Evolutionary conservation across 805 yeast genomes (phyloP).

Genomic region (Jamesozyma rosinii): DNA sequence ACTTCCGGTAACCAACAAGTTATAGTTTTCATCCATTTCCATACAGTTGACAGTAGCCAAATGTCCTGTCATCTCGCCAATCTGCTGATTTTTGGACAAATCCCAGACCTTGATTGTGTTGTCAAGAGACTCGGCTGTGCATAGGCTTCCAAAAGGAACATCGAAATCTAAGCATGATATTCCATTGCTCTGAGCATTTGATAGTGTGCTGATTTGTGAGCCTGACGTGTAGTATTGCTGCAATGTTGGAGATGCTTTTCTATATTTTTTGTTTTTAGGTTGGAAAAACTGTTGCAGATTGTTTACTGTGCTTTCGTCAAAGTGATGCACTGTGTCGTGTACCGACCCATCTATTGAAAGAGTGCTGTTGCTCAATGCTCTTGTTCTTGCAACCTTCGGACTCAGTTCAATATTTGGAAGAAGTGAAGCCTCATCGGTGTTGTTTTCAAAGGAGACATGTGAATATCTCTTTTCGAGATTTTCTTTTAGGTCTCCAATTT

Average conservation of each 20-base stretch:
- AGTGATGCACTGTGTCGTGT: conserved; percentile 35
- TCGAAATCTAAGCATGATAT: conserved; percentile 59
- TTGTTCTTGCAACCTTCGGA: no score
- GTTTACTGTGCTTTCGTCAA: conserved; percentile 4
- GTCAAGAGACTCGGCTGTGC: conserved; percentile 63
- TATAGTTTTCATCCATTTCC: conserved; percentile 44
- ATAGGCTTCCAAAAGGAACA: conserved; percentile 65
- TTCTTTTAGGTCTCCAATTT: background rate
- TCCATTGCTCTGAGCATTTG: conserved; percentile 42
- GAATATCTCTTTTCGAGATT: background rate
- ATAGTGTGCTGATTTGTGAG: conserved; percentile 39
- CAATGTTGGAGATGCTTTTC: conserved; percentile 52
- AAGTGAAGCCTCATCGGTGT: background rate
- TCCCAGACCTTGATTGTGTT: conserved; percentile 82
- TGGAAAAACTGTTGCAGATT: conserved; percentile 19
- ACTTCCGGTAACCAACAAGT: conserved; percentile 43
- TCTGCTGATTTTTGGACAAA: conserved; percentile 44
- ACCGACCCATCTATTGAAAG: conserved; percentile 27
- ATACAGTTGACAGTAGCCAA: conserved; percentile 47
- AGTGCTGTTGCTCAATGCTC: background rate
- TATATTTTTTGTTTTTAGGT: conserved; percentile 23
- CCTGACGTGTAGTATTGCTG: conserved; percentile 60
- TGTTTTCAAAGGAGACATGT: background rate
- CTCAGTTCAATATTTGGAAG: no score
- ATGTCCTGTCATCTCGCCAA: conserved; percentile 53